Base-by-base conservation (phyloP, 805 yeast genomes). In the Saccharomycopsis fibuligera region DNA sequence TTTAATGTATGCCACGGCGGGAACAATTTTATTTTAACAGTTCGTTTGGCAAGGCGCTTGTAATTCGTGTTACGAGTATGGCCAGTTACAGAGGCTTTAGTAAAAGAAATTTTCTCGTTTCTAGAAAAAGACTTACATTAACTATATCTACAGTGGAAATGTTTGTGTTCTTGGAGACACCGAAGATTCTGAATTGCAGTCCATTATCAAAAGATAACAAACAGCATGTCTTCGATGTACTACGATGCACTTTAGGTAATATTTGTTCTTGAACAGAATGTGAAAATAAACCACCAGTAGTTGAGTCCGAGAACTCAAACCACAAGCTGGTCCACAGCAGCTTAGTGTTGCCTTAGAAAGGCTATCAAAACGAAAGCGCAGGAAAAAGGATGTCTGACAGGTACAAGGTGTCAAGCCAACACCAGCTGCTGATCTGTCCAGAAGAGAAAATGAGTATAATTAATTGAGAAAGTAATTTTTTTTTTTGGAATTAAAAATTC, bases 201-300 rank as follows among this genome's bases (percentile, higher is more conserved):
- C 6, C 14, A 4, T 19, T 19, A 23, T 10, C 22, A 14, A 4
- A 8, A 3, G 23, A 8, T 23, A 10, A 19, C 35, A 9, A 39
- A 22, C 9, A 22, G 40, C 17, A 2, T 17, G 12, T 35, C 36
- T 33, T 23, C 23, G 44, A 36, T 41, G 53, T 49, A 49, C 53
- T 49, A 49, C 45, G 53, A 49, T 49, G 49, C 53, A 45, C 53
- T 45, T n/a, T n/a, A n/a, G n/a, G n/a, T n/a, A n/a, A n/a, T n/a
- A n/a, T 21, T 44, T 41, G 17, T 10, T 49, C 42, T 44, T 14
- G 48, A 45, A 49, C 48, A 29, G 39, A 36, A 8, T 25, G 19
- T 36, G 39, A 23, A 36, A 36, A 31, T 19, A 25, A 36, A 21
- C 12, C 39, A 25, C 19, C 25, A 25, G 22, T 36, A 19, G 19